These are phyloP conservation scores for Ophiocordyceps camponoti-saundersi DNA, from an alignment of 2,329 filamentous ascomycete genomes.

Conservation along the genomic window DNA sequence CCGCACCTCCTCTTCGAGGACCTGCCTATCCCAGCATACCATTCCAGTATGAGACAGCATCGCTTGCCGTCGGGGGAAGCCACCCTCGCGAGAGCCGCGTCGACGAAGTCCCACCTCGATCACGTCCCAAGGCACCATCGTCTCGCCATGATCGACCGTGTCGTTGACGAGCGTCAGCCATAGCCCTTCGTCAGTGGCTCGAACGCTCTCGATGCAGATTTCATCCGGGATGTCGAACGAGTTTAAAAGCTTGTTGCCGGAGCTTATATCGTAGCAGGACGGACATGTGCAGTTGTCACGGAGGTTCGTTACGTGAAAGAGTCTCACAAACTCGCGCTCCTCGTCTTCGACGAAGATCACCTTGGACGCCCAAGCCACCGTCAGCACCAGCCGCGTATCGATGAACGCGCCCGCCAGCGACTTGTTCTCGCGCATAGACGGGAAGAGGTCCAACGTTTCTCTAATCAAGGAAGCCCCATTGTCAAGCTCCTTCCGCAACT, in stretches of 20 bases:
- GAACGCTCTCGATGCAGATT: slow-evolving; percentile 15
- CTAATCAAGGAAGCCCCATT: neutral
- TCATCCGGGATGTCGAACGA: slow-evolving; percentile 20
- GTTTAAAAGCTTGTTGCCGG: slow-evolving; percentile 38
- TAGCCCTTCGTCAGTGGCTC: slow-evolving; percentile 22
- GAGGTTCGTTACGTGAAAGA: slow-evolving; percentile 15
- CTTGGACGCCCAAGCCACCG: slow-evolving; percentile 10
- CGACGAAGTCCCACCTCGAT: slow-evolving; percentile 16
- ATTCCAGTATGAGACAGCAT: slow-evolving; percentile 15
- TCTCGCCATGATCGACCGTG: slow-evolving; percentile 17
- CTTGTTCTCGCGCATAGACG: neutral
- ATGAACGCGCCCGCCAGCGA: neutral
- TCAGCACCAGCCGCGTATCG: slow-evolving; percentile 3
- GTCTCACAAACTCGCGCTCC: slow-evolving; percentile 6
- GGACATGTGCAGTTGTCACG: slow-evolving; percentile 38
- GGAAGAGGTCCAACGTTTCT: neutral
- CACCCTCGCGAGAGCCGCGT: slow-evolving; percentile 5
- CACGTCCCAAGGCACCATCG: slow-evolving; percentile 16
- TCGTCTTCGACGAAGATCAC: slow-evolving; percentile 13
- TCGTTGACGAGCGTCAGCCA: slow-evolving; percentile 42
- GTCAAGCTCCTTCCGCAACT: neutral
- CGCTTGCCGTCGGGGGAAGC: slow-evolving; percentile 9
- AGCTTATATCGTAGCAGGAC: slow-evolving; percentile 36
- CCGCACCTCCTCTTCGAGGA: slow-evolving; percentile 23
- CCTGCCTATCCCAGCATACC: slow-evolving; percentile 22